Percentiles rank a stretch among this genome's conserved stretches.
Conservation (phyloP, 129 eudicot species). For the Smallanthus sonchifolius region DNA sequence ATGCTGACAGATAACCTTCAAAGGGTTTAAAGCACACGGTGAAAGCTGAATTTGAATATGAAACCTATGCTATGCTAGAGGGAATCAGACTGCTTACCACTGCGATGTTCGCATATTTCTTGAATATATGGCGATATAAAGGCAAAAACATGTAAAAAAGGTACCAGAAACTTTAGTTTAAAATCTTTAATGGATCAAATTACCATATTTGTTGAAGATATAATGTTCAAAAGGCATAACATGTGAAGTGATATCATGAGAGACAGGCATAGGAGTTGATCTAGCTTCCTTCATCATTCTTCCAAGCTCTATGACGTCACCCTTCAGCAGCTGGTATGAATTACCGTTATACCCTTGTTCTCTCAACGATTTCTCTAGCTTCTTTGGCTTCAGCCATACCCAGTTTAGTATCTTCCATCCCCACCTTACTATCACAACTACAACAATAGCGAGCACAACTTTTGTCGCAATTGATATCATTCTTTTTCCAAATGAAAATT, state of each 20-base stretch:
- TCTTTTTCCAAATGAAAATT: neutral
- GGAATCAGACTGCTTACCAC: too few relatives aligned
- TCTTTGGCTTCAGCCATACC: conserved; percentile 44
- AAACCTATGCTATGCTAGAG: too few relatives aligned
- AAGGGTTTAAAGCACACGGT: too few relatives aligned
- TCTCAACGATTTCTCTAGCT: conserved; percentile 20
- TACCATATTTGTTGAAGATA: conserved; percentile 32
- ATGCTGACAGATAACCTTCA: too few relatives aligned
- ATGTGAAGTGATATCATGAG: conserved; percentile 26
- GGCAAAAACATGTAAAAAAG: too few relatives aligned
- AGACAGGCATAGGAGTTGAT: conserved; percentile 17
- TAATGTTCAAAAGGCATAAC: conserved; percentile 18
- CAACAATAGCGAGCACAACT: conserved; percentile 5
- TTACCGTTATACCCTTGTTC: conserved; percentile 36
- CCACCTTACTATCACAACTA: conserved; percentile 7
- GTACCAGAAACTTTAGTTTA: too few relatives aligned
- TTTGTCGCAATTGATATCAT: neutral
- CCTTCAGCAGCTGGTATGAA: conserved; percentile 28
- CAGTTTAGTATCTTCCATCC: conserved; percentile 27
- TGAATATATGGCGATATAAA: too few relatives aligned
- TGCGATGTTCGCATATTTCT: too few relatives aligned
- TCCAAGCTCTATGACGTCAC: conserved; percentile 25
- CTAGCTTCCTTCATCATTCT: conserved; percentile 13
- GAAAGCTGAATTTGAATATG: too few relatives aligned
- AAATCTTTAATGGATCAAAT: neutral